Evolutionary conservation across 192 early-diverging fungal genomes (phyloP).

Genomic region (Globomyces pollinis-pini): DNA sequence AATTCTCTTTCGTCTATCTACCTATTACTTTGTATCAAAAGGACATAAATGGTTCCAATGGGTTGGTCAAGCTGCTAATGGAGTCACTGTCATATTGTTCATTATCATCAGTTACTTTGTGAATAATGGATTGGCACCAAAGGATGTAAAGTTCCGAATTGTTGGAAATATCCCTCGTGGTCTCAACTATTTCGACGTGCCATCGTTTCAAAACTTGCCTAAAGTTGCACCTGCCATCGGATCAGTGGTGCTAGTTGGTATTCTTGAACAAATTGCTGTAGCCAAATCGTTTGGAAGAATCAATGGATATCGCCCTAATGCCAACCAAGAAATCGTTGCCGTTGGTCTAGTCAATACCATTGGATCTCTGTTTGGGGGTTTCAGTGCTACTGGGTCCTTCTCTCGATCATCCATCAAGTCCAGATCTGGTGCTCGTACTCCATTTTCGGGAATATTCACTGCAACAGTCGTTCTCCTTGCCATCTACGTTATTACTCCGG

Average conservation of each 20-base stretch:
- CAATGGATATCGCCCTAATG: constrained; percentile 74
- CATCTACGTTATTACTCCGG: constrained; percentile 71
- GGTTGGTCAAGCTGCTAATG: constrained; percentile 63
- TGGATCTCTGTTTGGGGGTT: constrained; percentile 80
- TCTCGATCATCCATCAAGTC: constrained; percentile 88
- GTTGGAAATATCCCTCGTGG: constrained; percentile 68
- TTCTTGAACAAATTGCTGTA: constrained; percentile 89
- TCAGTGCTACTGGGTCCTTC: constrained; percentile 88
- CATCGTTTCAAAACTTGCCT: constrained; percentile 27
- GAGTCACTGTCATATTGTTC: constrained; percentile 67
- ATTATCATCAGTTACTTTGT: constrained; percentile 63
- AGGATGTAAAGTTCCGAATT: constrained; percentile 25
- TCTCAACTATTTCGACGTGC: constrained; percentile 47
- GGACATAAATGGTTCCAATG: constrained; percentile 48
- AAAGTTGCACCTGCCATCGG: constrained; percentile 40
- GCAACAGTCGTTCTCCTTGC: constrained; percentile 73
- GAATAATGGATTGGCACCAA: constrained; percentile 35
- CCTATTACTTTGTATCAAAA: neutral
- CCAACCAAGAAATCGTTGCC: constrained; percentile 86
- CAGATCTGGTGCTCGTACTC: constrained; percentile 76
- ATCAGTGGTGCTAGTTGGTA: constrained; percentile 61
- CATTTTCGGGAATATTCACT: constrained; percentile 70
- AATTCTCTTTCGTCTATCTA: neutral
- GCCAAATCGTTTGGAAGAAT: constrained; percentile 77
- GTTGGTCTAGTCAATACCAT: constrained; percentile 82